Percentiles rank a stretch among this genome's conserved stretches.
Evolutionary conservation across 1,284 basidiomycete genomes (phyloP).

Genomic region (Cystobasidium slooffiae): DNA sequence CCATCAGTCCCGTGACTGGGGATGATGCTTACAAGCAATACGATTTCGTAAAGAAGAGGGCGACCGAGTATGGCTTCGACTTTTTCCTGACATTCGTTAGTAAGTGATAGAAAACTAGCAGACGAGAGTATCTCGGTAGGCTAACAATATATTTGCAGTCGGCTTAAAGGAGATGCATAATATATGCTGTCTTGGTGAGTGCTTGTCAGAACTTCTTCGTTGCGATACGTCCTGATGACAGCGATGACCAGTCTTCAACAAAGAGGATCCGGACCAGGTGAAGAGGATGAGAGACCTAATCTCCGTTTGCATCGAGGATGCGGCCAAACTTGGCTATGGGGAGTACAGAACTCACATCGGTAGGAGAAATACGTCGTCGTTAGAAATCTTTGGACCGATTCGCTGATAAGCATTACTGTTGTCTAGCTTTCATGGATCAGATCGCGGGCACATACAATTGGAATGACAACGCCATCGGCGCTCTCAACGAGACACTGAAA

Average conservation of each 20-base stretch:
- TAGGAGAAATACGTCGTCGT: neutral
- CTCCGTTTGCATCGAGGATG: constrained; percentile 49
- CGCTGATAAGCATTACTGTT: neutral
- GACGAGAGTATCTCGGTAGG: too few species aligned
- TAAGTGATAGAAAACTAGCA: too few species aligned
- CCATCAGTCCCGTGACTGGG: constrained; percentile 48
- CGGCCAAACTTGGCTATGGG: constrained; percentile 51
- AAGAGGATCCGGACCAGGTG: constrained; percentile 50
- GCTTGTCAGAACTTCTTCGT: constrained; percentile 48
- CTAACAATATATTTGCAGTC: neutral
- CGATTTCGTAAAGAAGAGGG: constrained; percentile 44
- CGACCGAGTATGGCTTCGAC: constrained; percentile 50
- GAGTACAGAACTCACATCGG: constrained; percentile 52
- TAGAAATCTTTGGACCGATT: neutral
- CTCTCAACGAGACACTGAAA: constrained; percentile 52
- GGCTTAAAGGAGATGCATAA: constrained; percentile 49
- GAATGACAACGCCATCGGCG: constrained; percentile 51
- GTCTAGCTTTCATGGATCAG: constrained; percentile 47
- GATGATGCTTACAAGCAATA: constrained; percentile 44
- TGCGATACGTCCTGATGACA: neutral
- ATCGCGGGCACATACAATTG: constrained; percentile 49
- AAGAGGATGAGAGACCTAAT: constrained; percentile 45
- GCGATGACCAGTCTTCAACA: constrained; percentile 46
- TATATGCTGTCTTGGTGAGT: constrained; percentile 48
- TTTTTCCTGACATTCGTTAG: constrained; percentile 47